Evolutionary conservation across 306 rosid species (phyloP), one percentile per base, ranked within the genome.

Genomic region (Malus sieversii): DNA sequence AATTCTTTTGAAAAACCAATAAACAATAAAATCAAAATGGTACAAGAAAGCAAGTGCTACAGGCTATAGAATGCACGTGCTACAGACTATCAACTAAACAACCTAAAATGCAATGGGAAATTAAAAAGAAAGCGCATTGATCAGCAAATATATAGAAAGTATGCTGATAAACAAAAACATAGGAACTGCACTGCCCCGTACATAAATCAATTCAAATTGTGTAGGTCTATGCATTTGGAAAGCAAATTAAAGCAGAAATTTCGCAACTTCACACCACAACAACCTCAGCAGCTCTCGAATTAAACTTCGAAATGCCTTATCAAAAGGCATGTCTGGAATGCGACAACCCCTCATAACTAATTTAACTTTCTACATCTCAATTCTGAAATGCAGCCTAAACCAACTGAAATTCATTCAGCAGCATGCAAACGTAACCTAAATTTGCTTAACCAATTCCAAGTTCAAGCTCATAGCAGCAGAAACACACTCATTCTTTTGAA

Each of bases 61-160:
- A 27, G 20, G 60, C 16, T 29, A 23, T 13, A 33, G 35, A 33
- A 5, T 5, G 35, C 35, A 33, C 0, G 40, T 19, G 19, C 25
- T 55, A 27, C 25, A 27, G n/a, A 74, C 11, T 29, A 25, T 14
- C 20, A 23, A 14, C n/a, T 29, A 27, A 19, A 23, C 15, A 6
- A 44, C 35, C 40, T 25, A 18, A 25, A 3, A 59, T 15, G 11
- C 27, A 40, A 60, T n/a, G 27, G n/a, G 67, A n/a, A 58, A 38
- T 7, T 6, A 27, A 44, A 1, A 25, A 14, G 4, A 38, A 38
- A 38, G 42, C 0, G 42, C 42, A 38, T 7, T 2, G 42, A 38
- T 38, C 42, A 38, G 0, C 42, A 38, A 38, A 7, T 0, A 38
- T 0, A 38, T 7, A 0, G 9, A 7, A 38, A 0, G 42, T 38